Conservation (phyloP, 495 filamentous ascomycete species). For the Neurospora africana region DNA sequence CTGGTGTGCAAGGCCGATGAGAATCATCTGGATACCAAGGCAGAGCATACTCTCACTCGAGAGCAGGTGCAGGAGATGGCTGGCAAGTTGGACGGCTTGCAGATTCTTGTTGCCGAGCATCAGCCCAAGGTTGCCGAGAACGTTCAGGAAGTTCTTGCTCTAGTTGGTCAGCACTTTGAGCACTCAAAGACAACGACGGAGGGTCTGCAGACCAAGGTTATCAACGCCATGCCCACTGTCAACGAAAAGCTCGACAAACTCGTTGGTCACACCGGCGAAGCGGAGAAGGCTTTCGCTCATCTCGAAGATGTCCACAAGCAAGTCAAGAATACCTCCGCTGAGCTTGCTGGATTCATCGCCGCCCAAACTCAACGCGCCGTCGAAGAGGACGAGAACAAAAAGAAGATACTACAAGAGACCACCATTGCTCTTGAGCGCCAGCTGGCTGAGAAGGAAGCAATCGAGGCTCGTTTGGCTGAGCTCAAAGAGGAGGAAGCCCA, state of each 20-base stretch:
- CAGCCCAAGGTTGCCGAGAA: conserved; percentile 76
- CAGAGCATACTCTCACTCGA: conserved; percentile 65
- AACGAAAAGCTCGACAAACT: conserved; percentile 82
- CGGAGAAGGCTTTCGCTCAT: conserved; percentile 41
- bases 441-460: conserved; percentile 63
- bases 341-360: conserved; percentile 76
- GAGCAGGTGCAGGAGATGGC: conserved; percentile 64
- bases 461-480: conserved; percentile 61
- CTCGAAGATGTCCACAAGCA: conserved; percentile 77
- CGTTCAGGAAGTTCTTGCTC: conserved; percentile 68
- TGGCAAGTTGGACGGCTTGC: conserved; percentile 61
- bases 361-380: conserved; percentile 68
- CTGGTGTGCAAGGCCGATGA: conserved; percentile 69
- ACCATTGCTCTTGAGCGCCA: conserved; percentile 70
- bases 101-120: conserved; percentile 64
- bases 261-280: conserved; percentile 55
- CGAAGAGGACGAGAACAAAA: conserved; percentile 68
- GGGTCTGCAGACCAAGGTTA: conserved; percentile 44
- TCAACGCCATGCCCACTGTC: conserved; percentile 43
- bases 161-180: conserved; percentile 76
- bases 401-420: conserved; percentile 71
- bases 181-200: conserved; percentile 42
- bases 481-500: conserved; percentile 33
- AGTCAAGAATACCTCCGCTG: conserved; percentile 73
- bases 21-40: conserved; percentile 57